Conservation (phyloP, 306 rosid species). For the Bauhinia variegata region DNA sequence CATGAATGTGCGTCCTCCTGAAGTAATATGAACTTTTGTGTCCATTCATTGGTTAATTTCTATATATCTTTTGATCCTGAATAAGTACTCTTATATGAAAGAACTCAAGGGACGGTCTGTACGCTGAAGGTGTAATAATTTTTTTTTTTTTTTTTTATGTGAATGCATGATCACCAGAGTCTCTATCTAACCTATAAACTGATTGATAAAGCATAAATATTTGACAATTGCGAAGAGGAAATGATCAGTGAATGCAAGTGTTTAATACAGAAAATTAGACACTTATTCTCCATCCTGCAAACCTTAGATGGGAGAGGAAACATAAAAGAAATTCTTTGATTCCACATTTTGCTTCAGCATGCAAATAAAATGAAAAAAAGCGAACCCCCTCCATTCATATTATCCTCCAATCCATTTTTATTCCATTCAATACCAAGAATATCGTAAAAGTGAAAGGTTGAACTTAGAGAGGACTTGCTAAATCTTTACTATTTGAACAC, state of each 20-base stretch:
- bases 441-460: conserved; percentile 12
- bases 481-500: not conserved
- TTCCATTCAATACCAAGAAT: conserved; percentile 17
- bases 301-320: too few species aligned
- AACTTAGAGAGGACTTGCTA: conserved; percentile 18
- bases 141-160: conserved; percentile 4
- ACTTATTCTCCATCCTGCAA: too few species aligned
- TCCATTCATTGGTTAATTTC: not conserved
- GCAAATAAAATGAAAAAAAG: not conserved
- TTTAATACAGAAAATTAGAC: too few species aligned
- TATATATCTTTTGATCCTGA: not conserved
- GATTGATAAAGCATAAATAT: conserved; percentile 9
- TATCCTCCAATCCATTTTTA: not conserved
- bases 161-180: not conserved
- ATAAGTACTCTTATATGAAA: too few species aligned
- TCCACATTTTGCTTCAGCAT: not conserved
- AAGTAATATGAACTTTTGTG: not conserved
- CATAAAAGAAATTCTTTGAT: not conserved
- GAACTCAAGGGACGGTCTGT: too few species aligned
- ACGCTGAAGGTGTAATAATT: not conserved
- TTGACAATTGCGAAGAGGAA: conserved; percentile 6
- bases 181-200: conserved; percentile 2
- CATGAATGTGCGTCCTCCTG: not conserved
- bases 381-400: conserved; percentile 3
- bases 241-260: not conserved